Base-by-base conservation (phyloP, 2,329 filamentous ascomycete genomes). In the Aspergillus costaricaensis region DNA sequence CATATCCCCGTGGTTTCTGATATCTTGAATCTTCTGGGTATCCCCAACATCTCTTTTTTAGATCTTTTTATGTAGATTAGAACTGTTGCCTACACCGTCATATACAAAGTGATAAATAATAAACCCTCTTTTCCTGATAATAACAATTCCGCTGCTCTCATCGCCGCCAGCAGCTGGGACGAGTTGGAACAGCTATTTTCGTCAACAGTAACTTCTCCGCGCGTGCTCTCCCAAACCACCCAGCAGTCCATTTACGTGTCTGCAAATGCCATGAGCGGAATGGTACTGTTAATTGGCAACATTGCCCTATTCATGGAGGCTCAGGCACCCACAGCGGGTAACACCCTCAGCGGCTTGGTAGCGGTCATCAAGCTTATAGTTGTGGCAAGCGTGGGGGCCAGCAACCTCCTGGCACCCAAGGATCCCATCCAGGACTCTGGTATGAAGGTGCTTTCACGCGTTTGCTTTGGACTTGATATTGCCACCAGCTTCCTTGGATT, bases 1-100 rank as follows among this genome's bases (percentile, higher is more conserved):
- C 61, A 63, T 23, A 61, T 61, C 21, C 58, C 61, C 2, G 41
- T 63, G 2, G 59, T 63, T 12, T 61, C 61, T 4, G 58, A 58
- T 2, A 58, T 61, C 23, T 52, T 63, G 10, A 61, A 56, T 27
- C 27, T 25, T 0, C 25, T 63, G 12, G 61, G 58, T 2, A 15
- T 63, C 0, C 30, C 55, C 3, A 55, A 61, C 6, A 52, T 63
- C 8, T 52, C 50, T 1, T 58, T 63, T 12, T 47, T 63, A 0
- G 61, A 61, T n/a, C 6, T 61, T 1, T 53, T 63, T 2, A 48
- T 38, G 12, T 63, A 55, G 58, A 56, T 63, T 10, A 52, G 23
- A 4, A 38, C 58, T 12, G 54, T 55, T 1, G 54, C 32, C 17
- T 55, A 21, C 7, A 62, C 61, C 0, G 49, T 63, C 2, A 21